Percentiles rank a stretch among this genome's conserved stretches.
Conservation (phyloP, 1,284 basidiomycete species). For the Leucoagaricus sp. region DNA sequence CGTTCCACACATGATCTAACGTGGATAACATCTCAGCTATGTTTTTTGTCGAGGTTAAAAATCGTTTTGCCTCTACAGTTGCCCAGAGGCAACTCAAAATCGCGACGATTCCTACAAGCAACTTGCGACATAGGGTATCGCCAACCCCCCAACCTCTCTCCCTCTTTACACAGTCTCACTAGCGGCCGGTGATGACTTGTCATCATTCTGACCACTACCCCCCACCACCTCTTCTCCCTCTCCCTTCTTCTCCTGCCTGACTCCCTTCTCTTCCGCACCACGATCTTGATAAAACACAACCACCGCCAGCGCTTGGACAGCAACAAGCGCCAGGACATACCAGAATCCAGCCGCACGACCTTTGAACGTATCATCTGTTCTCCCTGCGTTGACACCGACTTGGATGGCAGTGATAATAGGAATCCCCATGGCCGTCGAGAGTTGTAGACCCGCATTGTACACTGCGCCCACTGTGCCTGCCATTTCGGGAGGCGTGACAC, state of each 20-base stretch:
- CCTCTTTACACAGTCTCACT: no score
- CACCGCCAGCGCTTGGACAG: background rate
- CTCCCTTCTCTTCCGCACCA: background rate
- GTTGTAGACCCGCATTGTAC: background rate
- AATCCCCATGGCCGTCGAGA: background rate
- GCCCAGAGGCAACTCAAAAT: no score
- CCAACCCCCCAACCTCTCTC: no score
- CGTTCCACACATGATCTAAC: no score
- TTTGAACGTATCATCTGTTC: background rate
- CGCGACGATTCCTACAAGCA: no score
- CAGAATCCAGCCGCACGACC: background rate
- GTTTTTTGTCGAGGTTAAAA: no score
- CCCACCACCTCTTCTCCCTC: no score
- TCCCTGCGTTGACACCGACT: background rate
- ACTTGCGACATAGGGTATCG: no score
- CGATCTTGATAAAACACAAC: background rate
- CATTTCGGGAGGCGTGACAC: background rate
- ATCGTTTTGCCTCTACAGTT: no score
- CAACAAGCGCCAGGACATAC: background rate
- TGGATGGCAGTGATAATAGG: slow-evolving; percentile 2
- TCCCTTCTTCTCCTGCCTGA: background rate
- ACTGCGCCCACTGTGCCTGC: background rate
- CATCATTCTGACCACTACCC: no score
- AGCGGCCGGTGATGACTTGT: no score
- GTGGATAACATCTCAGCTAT: no score